Percentiles rank a stretch among this genome's conserved stretches.
These are phyloP conservation scores for Pseudocercospora ulei DNA, from an alignment of 2,329 filamentous ascomycete species.

Conservation along the genomic window DNA sequence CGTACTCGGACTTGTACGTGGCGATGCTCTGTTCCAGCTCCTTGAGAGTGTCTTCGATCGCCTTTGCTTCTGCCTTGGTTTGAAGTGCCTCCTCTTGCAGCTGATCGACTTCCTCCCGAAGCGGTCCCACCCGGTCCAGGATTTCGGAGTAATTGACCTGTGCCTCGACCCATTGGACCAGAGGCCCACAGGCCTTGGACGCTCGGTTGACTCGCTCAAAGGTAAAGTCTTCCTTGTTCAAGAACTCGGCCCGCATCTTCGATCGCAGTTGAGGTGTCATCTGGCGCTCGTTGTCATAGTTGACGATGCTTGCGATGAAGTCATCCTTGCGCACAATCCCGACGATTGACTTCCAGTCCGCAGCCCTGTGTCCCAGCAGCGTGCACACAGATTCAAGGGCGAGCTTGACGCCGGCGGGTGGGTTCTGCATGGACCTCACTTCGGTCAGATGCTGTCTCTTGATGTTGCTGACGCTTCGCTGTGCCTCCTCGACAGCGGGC, in stretches of 20 bases:
- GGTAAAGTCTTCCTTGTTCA: constrained; percentile 90
- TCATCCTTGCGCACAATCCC: constrained; percentile 82
- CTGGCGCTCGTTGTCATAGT: constrained; percentile 87
- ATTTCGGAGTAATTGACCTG: constrained; percentile 99
- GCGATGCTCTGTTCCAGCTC: constrained; percentile 82
- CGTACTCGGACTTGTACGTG: constrained; percentile 93
- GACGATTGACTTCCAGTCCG: constrained; percentile 86
- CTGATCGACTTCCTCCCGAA: constrained; percentile 78
- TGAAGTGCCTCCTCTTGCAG: constrained; percentile 81
- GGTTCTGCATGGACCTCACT: constrained; percentile 92
- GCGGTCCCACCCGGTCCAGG: constrained; percentile 80
- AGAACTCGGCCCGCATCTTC: constrained; percentile 86
- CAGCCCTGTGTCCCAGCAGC: constrained; percentile 77
- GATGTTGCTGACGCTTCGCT: constrained; percentile 96
- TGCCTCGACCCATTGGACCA: constrained; percentile 93
- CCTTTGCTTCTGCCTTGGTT: constrained; percentile 86
- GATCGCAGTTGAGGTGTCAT: constrained; percentile 76
- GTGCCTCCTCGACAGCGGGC: constrained; percentile 83
- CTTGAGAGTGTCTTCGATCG: constrained; percentile 77
- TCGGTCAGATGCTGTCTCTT: constrained; percentile 95
- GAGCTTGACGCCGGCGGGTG: constrained; percentile 79
- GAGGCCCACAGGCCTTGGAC: constrained; percentile 89
- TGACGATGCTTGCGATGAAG: constrained; percentile 95
- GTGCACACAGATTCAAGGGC: constrained; percentile 95
- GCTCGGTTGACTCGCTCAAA: constrained; percentile 93